Percentiles rank a stretch among this genome's conserved stretches.
Conservation (phyloP, 495 filamentous ascomycete genomes). For the Xylaria intraflava region DNA sequence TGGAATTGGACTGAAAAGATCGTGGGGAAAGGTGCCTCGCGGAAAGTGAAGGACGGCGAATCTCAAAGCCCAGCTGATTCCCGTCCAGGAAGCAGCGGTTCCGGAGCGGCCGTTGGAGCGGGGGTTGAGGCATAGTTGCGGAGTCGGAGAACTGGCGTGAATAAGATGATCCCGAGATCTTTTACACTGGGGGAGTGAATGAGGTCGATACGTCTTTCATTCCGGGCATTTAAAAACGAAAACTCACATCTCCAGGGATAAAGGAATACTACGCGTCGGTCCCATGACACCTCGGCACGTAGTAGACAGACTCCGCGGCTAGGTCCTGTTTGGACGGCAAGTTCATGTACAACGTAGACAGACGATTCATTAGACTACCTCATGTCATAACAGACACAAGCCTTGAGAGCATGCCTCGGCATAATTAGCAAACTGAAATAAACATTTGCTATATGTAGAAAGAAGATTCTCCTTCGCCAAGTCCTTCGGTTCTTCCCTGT, state of each 20-base stretch:
- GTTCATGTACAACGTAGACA: not conserved
- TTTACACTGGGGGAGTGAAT: not conserved
- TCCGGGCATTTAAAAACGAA: not conserved
- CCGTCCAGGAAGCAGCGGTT: not conserved
- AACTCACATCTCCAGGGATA: not conserved
- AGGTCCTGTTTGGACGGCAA: not conserved
- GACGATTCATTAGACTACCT: not conserved
- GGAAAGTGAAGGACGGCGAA: slow-evolving; percentile 7
- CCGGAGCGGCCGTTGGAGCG: not conserved
- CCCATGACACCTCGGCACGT: not conserved
- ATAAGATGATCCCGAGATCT: too few relatives aligned
- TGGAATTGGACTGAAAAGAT: slow-evolving; percentile 57
- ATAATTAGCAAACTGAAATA: too few relatives aligned
- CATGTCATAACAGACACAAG: not conserved
- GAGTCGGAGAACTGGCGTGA: too few relatives aligned
- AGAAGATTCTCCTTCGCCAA: too few relatives aligned
- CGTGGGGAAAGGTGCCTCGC: slow-evolving; percentile 40
- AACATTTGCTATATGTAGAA: too few relatives aligned
- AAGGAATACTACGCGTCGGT: not conserved
- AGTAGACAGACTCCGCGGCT: not conserved
- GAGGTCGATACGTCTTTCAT: not conserved
- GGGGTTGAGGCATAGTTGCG: not conserved
- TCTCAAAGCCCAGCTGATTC: slow-evolving; percentile 3
- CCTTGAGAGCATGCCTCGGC: not conserved
- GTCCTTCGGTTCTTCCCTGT: too few relatives aligned